These are phyloP conservation scores for Aspergillus funiculosus DNA, from an alignment of 495 filamentous ascomycete species.

Conservation along the genomic window DNA sequence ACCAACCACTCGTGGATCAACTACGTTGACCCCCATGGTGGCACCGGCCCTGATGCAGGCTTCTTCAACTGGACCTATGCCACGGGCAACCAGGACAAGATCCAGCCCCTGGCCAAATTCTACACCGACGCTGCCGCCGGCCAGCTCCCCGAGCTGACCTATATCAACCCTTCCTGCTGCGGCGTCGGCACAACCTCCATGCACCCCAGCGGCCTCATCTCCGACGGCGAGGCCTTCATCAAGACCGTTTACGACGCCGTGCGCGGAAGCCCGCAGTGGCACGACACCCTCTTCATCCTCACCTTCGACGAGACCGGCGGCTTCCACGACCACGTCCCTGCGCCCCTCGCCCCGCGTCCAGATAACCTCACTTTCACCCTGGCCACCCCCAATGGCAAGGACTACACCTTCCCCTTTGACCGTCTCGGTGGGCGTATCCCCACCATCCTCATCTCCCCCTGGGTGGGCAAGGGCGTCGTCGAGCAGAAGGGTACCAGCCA, in stretches of 20 bases:
- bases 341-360: constrained; percentile 34
- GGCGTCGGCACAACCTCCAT: constrained; percentile 40
- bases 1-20: constrained; percentile 44
- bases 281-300: constrained; percentile 42
- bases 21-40: constrained; percentile 42
- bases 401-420: constrained; percentile 42
- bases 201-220: constrained; percentile 43
- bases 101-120: constrained; percentile 30
- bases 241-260: constrained; percentile 47
- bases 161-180: constrained; percentile 50
- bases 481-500: constrained; percentile 42
- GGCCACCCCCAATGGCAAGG: constrained; percentile 32
- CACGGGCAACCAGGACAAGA: constrained; percentile 28
- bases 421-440: constrained; percentile 46
- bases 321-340: constrained; percentile 47
- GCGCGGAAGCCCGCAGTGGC: constrained; percentile 41
- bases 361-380: constrained; percentile 43
- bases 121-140: constrained; percentile 36
- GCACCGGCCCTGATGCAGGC: constrained; percentile 28
- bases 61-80: constrained; percentile 42
- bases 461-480: constrained; percentile 37
- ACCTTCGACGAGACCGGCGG: constrained; percentile 49
- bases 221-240: constrained; percentile 43
- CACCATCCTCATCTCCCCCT: constrained; percentile 47
- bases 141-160: constrained; percentile 41